Percentiles rank a stretch among this genome's conserved stretches.
phyloP scores from a whole-genome alignment of 2,329 filamentous ascomycete species.

The Hortaea werneckii region DNA sequence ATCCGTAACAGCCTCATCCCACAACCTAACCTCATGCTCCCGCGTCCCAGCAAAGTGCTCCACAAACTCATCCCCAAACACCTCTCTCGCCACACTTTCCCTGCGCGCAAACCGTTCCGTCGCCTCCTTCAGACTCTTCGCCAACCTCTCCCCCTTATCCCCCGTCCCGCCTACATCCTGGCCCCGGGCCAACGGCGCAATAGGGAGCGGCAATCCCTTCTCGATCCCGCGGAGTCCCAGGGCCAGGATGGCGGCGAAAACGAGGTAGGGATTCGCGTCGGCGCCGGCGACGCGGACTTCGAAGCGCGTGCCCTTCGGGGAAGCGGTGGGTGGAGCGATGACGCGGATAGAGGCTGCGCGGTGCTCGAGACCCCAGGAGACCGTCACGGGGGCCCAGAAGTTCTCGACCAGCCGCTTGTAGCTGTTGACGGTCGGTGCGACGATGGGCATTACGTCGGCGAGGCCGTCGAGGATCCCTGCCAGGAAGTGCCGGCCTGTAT shows the following conservation, averaged over 20 bases:
- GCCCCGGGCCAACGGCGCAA: conserved; percentile 75
- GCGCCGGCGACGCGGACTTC: conserved; percentile 92
- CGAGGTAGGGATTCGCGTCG: conserved; percentile 84
- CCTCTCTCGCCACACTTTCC: conserved; percentile 81
- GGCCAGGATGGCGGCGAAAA: conserved; percentile 75
- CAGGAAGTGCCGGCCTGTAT: conserved; percentile 84
- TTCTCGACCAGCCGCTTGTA: conserved; percentile 98
- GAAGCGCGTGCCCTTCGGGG: conserved; percentile 77
- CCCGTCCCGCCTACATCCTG: conserved; percentile 64
- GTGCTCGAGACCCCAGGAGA: conserved; percentile 94
- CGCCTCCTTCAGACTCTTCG: conserved; percentile 77
- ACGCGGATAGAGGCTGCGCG: conserved; percentile 83
- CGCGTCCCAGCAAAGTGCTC: conserved; percentile 89
- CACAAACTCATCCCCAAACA: conserved; percentile 90
- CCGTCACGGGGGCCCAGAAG: conserved; percentile 96
- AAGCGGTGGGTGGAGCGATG: conserved; percentile 78
- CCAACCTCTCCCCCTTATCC: conserved; percentile 67
- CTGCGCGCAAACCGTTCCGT: conserved; percentile 65
- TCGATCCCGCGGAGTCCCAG: conserved; percentile 86
- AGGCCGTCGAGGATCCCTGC: conserved; percentile 82
- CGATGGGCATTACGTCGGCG: conserved; percentile 87
- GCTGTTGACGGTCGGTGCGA: conserved; percentile 91
- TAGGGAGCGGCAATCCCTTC: conserved; percentile 75
- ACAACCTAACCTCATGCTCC: conserved; percentile 80
- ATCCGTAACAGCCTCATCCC: conserved; percentile 94